Evolutionary conservation across 73 alveolate species (phyloP).

Genomic region (Paramecium biaurelia): DNA sequence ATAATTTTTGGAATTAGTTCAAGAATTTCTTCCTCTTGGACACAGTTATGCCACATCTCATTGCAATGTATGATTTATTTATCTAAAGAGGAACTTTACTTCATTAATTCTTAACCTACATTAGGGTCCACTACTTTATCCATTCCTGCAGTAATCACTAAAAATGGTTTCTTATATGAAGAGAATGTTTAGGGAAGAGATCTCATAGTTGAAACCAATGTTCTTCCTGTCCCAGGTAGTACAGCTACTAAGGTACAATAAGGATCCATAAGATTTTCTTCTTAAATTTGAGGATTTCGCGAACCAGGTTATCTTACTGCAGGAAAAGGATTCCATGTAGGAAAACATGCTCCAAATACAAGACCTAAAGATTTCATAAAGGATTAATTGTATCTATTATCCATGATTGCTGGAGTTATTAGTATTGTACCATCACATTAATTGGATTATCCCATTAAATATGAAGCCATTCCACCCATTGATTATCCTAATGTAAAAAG

Average conservation of each 20-base stretch:
- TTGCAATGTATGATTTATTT: background rate
- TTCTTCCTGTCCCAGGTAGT: background rate
- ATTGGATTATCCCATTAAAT: background rate
- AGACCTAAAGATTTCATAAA: background rate
- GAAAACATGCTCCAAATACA: background rate
- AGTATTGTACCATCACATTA: background rate
- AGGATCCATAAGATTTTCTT: background rate
- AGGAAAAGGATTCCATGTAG: background rate
- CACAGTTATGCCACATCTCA: constrained; percentile 11
- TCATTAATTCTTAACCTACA: background rate
- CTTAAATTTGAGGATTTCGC: background rate
- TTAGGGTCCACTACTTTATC: background rate
- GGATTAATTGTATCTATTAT: background rate
- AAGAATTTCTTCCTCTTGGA: background rate
- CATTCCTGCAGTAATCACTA: background rate
- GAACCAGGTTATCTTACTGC: background rate
- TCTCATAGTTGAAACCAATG: background rate
- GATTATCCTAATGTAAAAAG: background rate
- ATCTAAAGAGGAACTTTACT: background rate
- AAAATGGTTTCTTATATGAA: background rate
- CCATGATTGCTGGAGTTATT: background rate
- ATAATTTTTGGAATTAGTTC: background rate
- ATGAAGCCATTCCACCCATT: background rate
- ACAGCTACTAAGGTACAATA: background rate
- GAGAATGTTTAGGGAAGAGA: background rate